Evolutionary conservation across 805 yeast genomes (phyloP).

Genomic region (Ogataea neopini): DNA sequence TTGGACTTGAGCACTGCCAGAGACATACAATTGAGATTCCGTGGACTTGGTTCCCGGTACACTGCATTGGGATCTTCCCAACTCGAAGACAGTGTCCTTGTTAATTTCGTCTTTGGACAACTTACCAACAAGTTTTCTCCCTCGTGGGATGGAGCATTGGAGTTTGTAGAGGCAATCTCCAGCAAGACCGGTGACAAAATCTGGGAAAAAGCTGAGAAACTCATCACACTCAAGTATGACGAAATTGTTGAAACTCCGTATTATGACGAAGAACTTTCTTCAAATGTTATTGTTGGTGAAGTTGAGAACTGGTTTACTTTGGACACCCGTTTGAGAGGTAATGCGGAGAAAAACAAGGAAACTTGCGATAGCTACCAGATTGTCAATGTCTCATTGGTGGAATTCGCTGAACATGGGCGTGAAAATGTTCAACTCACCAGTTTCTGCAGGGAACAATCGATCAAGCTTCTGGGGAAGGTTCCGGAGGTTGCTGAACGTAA

Average conservation of each 20-base stretch:
- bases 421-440: constrained; percentile 42
- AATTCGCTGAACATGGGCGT: constrained; percentile 37
- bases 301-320: constrained; percentile 43
- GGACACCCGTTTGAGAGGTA: constrained; percentile 46
- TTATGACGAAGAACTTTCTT: constrained; percentile 8
- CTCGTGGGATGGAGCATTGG: constrained; percentile 75
- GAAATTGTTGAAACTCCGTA: constrained; percentile 20
- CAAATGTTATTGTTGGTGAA: neutral
- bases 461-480: constrained; percentile 56
- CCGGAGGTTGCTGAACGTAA: constrained; percentile 72
- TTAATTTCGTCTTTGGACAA: constrained; percentile 64
- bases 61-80: constrained; percentile 29
- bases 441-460: constrained; percentile 53
- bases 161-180: constrained; percentile 51
- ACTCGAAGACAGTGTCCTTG: constrained; percentile 36
- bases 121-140: constrained; percentile 79
- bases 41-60: constrained; percentile 54
- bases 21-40: constrained; percentile 68
- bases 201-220: constrained; percentile 54
- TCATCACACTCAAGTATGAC: constrained; percentile 31
- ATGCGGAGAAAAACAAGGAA: constrained; percentile 33
- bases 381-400: constrained; percentile 39
- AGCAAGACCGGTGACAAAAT: constrained; percentile 43
- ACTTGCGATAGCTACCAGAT: constrained; percentile 37
- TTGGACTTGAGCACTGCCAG: constrained; percentile 68